Evolutionary conservation across 2,329 filamentous ascomycete genomes (phyloP).

Genomic region (Alternaria alternata): DNA sequence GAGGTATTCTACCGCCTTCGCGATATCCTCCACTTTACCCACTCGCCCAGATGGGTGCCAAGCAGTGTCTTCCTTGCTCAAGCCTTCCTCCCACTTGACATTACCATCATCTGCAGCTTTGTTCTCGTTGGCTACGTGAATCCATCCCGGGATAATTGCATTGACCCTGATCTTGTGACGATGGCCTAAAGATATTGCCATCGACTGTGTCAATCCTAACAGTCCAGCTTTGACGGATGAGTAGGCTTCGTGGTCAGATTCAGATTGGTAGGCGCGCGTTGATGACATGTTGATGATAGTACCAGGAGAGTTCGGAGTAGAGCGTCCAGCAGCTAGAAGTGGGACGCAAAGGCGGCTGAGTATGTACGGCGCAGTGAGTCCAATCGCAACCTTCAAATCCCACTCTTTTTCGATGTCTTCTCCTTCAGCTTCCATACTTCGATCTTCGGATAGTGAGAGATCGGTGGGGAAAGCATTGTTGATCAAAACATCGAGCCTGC

Average conservation of each 20-base stretch:
- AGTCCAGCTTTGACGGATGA: constrained; percentile 61
- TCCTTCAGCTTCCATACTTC: constrained; percentile 42
- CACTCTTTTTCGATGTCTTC: constrained; percentile 44
- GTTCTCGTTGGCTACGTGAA: constrained; percentile 58
- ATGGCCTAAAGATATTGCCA: constrained; percentile 57
- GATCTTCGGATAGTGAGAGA: constrained; percentile 33
- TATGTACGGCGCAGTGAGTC: constrained; percentile 46
- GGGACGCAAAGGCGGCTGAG: constrained; percentile 44
- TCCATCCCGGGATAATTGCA: constrained; percentile 62
- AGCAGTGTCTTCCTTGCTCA: constrained; percentile 55
- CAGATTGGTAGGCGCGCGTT: constrained; percentile 60
- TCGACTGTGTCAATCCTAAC: constrained; percentile 59
- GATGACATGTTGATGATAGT: constrained; percentile 59
- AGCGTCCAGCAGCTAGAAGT: constrained; percentile 31
- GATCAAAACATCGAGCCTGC: constrained; percentile 44
- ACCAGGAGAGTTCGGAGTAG: constrained; percentile 32
- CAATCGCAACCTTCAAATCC: constrained; percentile 45
- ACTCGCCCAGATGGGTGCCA: constrained; percentile 62
- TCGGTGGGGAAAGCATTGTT: constrained; percentile 48
- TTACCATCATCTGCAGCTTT: constrained; percentile 53
- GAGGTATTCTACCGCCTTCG: constrained; percentile 53
- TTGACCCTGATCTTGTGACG: constrained; percentile 58
- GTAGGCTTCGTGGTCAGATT: constrained; percentile 61
- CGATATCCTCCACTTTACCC: constrained; percentile 59
- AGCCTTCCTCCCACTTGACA: constrained; percentile 56